Conservation (phyloP, 768 basidiomycete genomes). For the Dioszegia hungarica region DNA sequence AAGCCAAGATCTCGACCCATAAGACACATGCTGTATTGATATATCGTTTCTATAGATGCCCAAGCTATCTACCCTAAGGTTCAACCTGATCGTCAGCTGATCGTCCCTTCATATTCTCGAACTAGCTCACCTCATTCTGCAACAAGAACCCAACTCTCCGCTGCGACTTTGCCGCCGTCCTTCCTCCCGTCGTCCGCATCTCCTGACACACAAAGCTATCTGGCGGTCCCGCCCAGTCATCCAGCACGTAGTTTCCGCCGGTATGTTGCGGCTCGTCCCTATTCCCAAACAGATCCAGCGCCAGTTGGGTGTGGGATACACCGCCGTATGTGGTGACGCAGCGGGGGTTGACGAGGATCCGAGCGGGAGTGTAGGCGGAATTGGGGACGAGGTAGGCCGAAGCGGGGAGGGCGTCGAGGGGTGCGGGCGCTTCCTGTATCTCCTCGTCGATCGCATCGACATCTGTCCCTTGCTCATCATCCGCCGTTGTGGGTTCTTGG, state of each 20-base stretch:
- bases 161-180: constrained; percentile 50
- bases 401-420: constrained; percentile 43
- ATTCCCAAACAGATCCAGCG: constrained; percentile 84
- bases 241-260: constrained; percentile 68
- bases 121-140: constrained; percentile 47
- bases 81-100: not conserved
- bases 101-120: too few relatives aligned
- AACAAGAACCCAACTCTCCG: constrained; percentile 49
- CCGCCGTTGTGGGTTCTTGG: constrained; percentile 11
- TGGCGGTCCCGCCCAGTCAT: constrained; percentile 94
- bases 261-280: constrained; percentile 56
- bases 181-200: constrained; percentile 53
- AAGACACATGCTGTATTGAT: too few relatives aligned
- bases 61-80: too few relatives aligned
- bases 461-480: constrained; percentile 46
- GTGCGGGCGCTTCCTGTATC: constrained; percentile 38
- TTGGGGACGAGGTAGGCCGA: constrained; percentile 65
- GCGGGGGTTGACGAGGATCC: constrained; percentile 90
- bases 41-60: too few relatives aligned
- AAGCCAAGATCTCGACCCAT: too few relatives aligned
- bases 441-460: constrained; percentile 48
- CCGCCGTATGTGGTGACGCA: constrained; percentile 98
- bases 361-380: constrained; percentile 74
- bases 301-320: constrained; percentile 90
- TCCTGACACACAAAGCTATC: constrained; percentile 99